Evolutionary conservation across 2,329 filamentous ascomycete species (phyloP).

Genomic region (Alternaria novae-zelandiae): DNA sequence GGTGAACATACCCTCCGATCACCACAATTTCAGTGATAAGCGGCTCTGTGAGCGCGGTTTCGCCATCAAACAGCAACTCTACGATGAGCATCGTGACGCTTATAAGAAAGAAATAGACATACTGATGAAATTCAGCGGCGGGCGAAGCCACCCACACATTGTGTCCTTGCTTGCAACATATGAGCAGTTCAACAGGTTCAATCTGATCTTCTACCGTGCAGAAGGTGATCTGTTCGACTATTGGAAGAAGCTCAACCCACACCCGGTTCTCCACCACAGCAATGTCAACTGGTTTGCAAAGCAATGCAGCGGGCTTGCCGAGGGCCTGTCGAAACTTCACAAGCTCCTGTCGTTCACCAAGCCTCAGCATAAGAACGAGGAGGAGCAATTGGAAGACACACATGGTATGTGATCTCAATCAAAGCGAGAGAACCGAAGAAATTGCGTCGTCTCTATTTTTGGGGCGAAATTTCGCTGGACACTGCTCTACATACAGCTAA

Average conservation of each 20-base stretch:
- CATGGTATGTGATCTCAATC: background rate
- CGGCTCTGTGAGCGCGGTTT: slow-evolving; percentile 8
- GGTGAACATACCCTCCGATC: slow-evolving; percentile 20
- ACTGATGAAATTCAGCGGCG: slow-evolving; percentile 21
- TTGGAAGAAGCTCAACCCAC: slow-evolving; percentile 5
- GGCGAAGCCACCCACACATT: slow-evolving; percentile 15
- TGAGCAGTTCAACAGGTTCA: slow-evolving; percentile 20
- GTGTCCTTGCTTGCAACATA: slow-evolving; percentile 24
- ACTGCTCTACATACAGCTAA: background rate
- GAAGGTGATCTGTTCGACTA: slow-evolving; percentile 20
- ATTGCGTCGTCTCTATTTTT: background rate
- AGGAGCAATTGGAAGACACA: background rate
- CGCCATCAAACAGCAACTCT: slow-evolving; percentile 21
- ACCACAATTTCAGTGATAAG: slow-evolving; percentile 17
- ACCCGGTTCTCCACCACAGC: background rate
- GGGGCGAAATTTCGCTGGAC: background rate
- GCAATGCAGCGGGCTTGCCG: slow-evolving; percentile 21
- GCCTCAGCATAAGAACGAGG: background rate
- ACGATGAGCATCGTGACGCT: background rate
- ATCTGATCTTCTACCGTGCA: slow-evolving; percentile 26
- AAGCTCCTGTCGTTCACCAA: background rate
- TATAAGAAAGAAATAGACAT: slow-evolving; percentile 15
- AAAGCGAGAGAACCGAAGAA: background rate
- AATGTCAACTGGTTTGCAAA: slow-evolving; percentile 18
- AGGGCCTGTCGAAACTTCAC: slow-evolving; percentile 20